phyloP scores from a whole-genome alignment of 1,284 basidiomycete species.

The Ganoderma lingzhi region DNA sequence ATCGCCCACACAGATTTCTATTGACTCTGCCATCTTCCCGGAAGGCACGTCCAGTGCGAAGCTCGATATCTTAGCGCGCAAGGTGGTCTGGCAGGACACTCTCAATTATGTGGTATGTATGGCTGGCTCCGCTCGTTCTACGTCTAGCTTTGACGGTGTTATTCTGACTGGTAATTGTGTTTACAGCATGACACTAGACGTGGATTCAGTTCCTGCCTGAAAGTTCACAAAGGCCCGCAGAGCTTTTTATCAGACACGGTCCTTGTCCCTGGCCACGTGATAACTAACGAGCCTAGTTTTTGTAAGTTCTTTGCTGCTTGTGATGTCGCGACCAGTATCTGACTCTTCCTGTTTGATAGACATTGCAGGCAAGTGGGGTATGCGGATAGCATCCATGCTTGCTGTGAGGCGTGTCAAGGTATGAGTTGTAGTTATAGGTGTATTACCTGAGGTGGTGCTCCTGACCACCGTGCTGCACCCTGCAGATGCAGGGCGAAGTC shows the following conservation, averaged over 20 bases:
- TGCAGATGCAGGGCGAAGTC: constrained; percentile 74
- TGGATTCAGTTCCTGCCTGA: constrained; percentile 84
- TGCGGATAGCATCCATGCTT: constrained; percentile 89
- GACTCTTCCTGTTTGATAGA: constrained; percentile 53
- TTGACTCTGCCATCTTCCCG: constrained; percentile 90
- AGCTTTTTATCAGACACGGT: constrained; percentile 72
- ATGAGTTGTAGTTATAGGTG: constrained; percentile 24
- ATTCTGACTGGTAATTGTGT: constrained; percentile 24
- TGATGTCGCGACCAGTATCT: background rate
- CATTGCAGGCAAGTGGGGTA: constrained; percentile 85
- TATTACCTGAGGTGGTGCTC: constrained; percentile 14
- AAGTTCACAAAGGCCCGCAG: constrained; percentile 81
- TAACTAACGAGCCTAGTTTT: constrained; percentile 90
- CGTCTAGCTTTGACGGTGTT: background rate
- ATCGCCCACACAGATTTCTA: constrained; percentile 73
- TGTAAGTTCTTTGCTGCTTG: constrained; percentile 56
- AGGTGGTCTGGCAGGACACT: constrained; percentile 89
- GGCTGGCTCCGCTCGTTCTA: no score
- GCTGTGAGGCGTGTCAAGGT: constrained; percentile 76
- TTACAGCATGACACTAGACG: constrained; percentile 84
- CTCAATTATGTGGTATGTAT: constrained; percentile 74
- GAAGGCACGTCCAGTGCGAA: constrained; percentile 84
- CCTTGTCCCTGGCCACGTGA: constrained; percentile 86
- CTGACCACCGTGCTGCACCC: background rate
- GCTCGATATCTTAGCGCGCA: constrained; percentile 87